phyloP scores from a whole-genome alignment of 805 yeast genomes.

The Saturnispora gosingensis region DNA sequence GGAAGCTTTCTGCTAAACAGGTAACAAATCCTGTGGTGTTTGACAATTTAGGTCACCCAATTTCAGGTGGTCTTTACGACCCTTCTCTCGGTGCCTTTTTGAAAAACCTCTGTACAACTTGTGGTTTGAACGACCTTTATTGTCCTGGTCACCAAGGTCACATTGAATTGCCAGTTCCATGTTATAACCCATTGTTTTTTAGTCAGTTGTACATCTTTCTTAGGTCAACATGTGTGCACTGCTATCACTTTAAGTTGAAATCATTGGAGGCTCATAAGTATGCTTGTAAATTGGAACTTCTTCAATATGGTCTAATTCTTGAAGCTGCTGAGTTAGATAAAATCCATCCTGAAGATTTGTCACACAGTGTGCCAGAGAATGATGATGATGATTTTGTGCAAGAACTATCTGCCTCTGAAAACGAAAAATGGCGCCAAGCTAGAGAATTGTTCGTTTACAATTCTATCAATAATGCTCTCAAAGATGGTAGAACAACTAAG shows the following conservation, averaged over 20 bases:
- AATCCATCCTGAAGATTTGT: conserved; percentile 31
- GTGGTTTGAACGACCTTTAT: conserved; percentile 87
- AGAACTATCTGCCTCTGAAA: conserved; percentile 15
- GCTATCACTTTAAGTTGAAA: conserved; percentile 75
- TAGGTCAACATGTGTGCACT: conserved; percentile 79
- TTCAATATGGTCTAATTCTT: conserved; percentile 81
- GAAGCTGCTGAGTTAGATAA: conserved; percentile 71
- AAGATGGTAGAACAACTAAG: conserved; percentile 61
- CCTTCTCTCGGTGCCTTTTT: conserved; percentile 91
- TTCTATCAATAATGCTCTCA: conserved; percentile 64
- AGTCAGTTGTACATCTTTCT: conserved; percentile 78
- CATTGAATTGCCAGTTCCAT: conserved; percentile 91
- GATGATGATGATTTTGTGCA: conserved; percentile 28
- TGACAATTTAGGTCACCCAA: conserved; percentile 93
- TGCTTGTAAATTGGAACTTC: conserved; percentile 66
- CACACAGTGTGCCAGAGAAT: conserved; percentile 38
- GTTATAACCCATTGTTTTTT: conserved; percentile 91
- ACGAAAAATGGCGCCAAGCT: conserved; percentile 29
- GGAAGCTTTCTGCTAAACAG: conserved; percentile 86
- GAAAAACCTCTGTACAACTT: conserved; percentile 82
- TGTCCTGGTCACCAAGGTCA: conserved; percentile 99
- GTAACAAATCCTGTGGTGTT: conserved; percentile 93
- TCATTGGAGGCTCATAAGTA: conserved; percentile 62
- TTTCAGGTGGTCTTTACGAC: conserved; percentile 88
- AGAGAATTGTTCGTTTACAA: conserved; percentile 64